These are phyloP conservation scores for Phytophthora foliorum DNA, from an alignment of 352 stramenopile species.

Conservation along the genomic window DNA sequence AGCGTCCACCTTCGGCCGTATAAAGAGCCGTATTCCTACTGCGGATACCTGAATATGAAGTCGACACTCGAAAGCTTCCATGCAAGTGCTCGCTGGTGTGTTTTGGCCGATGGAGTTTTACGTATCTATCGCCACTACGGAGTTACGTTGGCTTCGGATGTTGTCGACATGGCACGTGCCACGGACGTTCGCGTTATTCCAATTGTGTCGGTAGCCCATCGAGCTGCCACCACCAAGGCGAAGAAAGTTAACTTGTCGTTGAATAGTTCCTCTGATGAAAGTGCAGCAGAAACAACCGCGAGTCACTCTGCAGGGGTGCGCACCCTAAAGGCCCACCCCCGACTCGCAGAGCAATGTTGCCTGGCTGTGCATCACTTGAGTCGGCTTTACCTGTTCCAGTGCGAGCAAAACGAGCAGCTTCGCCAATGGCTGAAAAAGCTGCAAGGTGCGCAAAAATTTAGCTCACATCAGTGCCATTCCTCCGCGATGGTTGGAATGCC, in stretches of 20 bases:
- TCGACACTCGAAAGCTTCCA: conserved; percentile 70
- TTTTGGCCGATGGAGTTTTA: conserved; percentile 66
- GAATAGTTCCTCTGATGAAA: not conserved
- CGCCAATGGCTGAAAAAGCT: conserved; percentile 78
- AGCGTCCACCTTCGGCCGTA: conserved; percentile 58
- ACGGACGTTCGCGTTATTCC: conserved; percentile 44
- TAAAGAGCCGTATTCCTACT: conserved; percentile 60
- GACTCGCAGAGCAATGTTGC: conserved; percentile 14
- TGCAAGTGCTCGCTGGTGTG: conserved; percentile 75
- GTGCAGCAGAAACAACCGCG: not conserved
- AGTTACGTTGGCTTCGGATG: conserved; percentile 70
- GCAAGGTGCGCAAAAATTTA: conserved; percentile 48
- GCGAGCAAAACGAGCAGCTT: conserved; percentile 52
- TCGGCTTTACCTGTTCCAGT: conserved; percentile 56
- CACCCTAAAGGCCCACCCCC: not conserved
- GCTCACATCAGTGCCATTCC: not conserved
- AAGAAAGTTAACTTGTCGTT: conserved; percentile 4
- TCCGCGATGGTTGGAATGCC: not conserved
- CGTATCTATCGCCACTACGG: conserved; percentile 83
- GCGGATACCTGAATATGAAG: conserved; percentile 77
- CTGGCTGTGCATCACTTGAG: conserved; percentile 30
- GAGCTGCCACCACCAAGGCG: conserved; percentile 1
- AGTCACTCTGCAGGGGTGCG: not conserved
- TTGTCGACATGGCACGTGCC: conserved; percentile 62
- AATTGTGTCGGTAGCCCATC: conserved; percentile 15